Base-by-base conservation (phyloP, 2,329 filamentous ascomycete species). In the Verticillium zaregamsianum region DNA sequence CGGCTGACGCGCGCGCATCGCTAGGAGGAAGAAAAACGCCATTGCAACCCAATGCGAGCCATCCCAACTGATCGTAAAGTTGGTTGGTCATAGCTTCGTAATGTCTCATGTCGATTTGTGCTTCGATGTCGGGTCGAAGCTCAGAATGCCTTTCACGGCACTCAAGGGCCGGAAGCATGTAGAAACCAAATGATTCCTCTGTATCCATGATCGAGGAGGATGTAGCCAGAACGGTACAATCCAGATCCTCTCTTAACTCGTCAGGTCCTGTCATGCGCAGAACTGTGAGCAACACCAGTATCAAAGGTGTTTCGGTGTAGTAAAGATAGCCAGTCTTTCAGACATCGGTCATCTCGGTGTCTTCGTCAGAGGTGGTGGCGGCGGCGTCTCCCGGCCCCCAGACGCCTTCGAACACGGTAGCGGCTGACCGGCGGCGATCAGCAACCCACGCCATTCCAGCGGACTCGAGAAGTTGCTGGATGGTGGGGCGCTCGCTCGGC, bases 401-500 rank as follows among this genome's bases (percentile, higher is more conserved):
- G 73, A 92, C 95, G 65, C 95, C 95, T 77, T 99, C 95, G 69
- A 91, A 99, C 59, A 99, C 88, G 0, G 93, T 97, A n/a, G 95
- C 95, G 55, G 93, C 91, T 12, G 93, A 91, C 61, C 90, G 88
- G 61, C 93, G 88, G 65, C 93, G 88, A 58, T 81, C 79, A 60
- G 88, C 85, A 35, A 96, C 90, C 91, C 95, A 99, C 64, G 83
- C 84, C 59, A 97, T 83, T 28, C 92, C 92, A 57, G 88, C 86
- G 1, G 88, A 84, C 55, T 84, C 78, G 56, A 97, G 83, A 12
- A 99, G 78, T 65, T 96, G 85, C 59, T 90, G 83, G 28, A 92
- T 85, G 1, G 83, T 85, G 5, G 94, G 95, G 59, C 95, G 90
- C 58, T 88, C 80, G 14, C 79, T 75, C 0, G 93, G 92, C 57